These are phyloP conservation scores for Coniochaeta sp. DNA, from an alignment of 2,329 filamentous ascomycete species.

Conservation along the genomic window DNA sequence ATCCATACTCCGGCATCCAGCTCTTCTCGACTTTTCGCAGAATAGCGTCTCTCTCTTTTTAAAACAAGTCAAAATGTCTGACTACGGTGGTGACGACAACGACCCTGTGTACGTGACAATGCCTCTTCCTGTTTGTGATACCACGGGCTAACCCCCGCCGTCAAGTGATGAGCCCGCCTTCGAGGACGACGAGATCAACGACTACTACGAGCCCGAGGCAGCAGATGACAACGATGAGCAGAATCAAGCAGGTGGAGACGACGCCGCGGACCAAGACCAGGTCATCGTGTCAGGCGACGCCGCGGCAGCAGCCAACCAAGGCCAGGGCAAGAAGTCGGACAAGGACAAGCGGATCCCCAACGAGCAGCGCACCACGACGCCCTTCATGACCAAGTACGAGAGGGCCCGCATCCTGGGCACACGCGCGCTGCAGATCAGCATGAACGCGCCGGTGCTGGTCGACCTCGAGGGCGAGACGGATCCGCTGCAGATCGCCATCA, in stretches of 20 bases:
- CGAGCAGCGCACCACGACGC: slow-evolving; percentile 83
- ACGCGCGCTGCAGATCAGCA: slow-evolving; percentile 91
- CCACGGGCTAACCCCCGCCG: slow-evolving; percentile 18
- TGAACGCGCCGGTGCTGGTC: slow-evolving; percentile 95
- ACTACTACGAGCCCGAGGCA: slow-evolving; percentile 50
- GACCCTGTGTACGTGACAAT: background rate
- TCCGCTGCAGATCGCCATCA: slow-evolving; percentile 93
- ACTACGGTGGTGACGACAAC: slow-evolving; percentile 54
- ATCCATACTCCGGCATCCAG: background rate
- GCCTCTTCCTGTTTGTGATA: background rate
- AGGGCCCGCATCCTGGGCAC: slow-evolving; percentile 88
- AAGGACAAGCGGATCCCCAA: slow-evolving; percentile 86
- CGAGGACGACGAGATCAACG: slow-evolving; percentile 60
- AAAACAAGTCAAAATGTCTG: slow-evolving; percentile 51
- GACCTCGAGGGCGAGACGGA: slow-evolving; percentile 97
- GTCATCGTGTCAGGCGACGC: slow-evolving; percentile 56
- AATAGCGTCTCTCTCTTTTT: background rate
- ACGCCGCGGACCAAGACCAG: slow-evolving; percentile 48
- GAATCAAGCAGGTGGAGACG: slow-evolving; percentile 42
- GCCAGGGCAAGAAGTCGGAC: slow-evolving; percentile 47
- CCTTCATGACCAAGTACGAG: slow-evolving; percentile 99
- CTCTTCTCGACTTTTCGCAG: background rate
- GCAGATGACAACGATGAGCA: slow-evolving; percentile 46
- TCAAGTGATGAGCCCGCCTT: slow-evolving; percentile 62
- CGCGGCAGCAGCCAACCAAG: slow-evolving; percentile 47